phyloP scores from a whole-genome alignment of 208 protist species.

The Naegleria gruberi region DNA sequence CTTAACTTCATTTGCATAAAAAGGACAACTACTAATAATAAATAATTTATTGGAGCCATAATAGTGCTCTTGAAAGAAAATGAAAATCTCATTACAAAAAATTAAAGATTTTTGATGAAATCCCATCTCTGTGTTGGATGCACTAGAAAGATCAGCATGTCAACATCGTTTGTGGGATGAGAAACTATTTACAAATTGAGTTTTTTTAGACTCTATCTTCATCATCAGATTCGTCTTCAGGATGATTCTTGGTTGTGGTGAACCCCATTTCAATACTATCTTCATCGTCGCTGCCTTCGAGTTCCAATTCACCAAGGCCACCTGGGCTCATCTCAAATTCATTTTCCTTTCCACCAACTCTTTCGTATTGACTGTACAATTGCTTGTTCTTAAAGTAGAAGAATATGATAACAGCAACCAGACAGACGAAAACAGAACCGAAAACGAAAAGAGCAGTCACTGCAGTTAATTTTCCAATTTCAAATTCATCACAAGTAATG shows the following conservation, averaged over 20 bases:
- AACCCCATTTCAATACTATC: neutral
- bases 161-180: neutral
- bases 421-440: neutral
- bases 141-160: neutral
- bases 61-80: no score
- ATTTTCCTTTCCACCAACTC: neutral
- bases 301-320: neutral
- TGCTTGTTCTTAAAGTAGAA: neutral
- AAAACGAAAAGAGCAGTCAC: neutral
- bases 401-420: neutral
- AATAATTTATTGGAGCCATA: no score
- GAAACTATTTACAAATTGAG: no score
- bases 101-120: neutral
- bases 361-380: neutral
- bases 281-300: neutral
- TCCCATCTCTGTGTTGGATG: neutral
- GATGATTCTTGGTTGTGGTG: neutral
- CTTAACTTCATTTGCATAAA: no score
- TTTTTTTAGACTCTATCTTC: neutral
- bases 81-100: neutral
- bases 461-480: neutral
- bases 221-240: neutral
- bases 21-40: no score
- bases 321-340: neutral
- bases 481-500: neutral